Evolutionary conservation across 306 rosid genomes (phyloP), one percentile per base, ranked within the genome.

Genomic region (Carpinus viminea): DNA sequence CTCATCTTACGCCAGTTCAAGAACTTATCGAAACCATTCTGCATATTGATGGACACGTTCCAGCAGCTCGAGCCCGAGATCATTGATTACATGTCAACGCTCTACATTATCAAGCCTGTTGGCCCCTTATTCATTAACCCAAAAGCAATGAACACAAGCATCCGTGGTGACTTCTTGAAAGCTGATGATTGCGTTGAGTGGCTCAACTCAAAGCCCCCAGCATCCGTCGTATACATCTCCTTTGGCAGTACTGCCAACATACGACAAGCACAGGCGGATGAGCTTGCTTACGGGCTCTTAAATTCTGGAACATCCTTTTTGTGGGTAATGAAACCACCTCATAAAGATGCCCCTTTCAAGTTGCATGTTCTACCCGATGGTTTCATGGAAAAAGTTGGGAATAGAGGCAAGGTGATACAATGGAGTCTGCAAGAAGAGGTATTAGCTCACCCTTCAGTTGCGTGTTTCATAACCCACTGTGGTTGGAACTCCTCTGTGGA

Each of bases 371-470:
- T 93, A 10, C 96, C 92, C 0, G 83, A 84, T 0, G 90, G 86
- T 57, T 87, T 93, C 18, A 7, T 81, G 12, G 89, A 88, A 34
- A 81, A 83, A 28, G 86, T 74, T 0, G 78, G 76, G 18, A 87
- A 78, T 0, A 88, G 56, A 51, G 97, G 94, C 0, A 93, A 74
- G 56, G 75, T 93, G 8, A 90, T 93, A 21, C 48, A 82, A 26
- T 93, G 96, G 96, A 84, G 97, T 10, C 86, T 88, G n/a, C 96
- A 93, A 26, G 96, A 85, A 43, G 70, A 87, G 5, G 92, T 93
- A 1, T 15, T 93, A 1, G 79, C 83, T 4, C 93, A 90, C 31
- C 82, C 93, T 7, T 88, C 97, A 0, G 77, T 88, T 12, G 74
- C 90, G 3, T 90, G 92, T 50, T 92, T 92, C 15, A 1, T 89